Percentiles rank a stretch among this genome's conserved stretches.
Conservation (phyloP, 2,329 filamentous ascomycete species). For the Gnomoniopsis smithogilvyi region DNA sequence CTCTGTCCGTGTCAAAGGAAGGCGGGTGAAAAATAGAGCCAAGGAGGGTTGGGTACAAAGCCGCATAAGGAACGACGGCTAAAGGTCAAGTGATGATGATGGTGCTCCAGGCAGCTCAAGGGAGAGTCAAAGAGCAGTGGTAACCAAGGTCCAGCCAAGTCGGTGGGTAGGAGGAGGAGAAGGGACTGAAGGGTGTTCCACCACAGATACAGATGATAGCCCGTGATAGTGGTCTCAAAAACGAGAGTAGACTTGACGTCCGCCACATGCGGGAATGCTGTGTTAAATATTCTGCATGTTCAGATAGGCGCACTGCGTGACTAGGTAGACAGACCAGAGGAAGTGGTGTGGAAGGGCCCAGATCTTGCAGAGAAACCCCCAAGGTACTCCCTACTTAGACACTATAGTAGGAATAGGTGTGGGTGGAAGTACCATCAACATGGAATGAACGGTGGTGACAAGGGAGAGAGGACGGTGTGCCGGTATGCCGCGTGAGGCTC, state of each 20-base stretch:
- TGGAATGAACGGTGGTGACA: background rate
- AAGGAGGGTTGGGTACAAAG: constrained; percentile 12
- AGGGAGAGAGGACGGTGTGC: constrained; percentile 17
- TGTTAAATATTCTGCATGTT: constrained; percentile 17
- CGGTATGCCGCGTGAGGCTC: constrained; percentile 11
- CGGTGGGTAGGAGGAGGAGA: background rate
- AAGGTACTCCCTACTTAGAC: background rate
- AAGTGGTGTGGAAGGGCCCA: background rate
- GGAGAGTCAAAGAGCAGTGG: constrained; percentile 7
- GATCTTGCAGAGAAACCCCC: background rate
- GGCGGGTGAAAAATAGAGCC: constrained; percentile 13
- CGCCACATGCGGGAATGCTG: constrained; percentile 15
- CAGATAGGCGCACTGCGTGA: constrained; percentile 5
- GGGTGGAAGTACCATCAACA: background rate
- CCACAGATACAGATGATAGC: background rate
- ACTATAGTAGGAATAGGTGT: background rate
- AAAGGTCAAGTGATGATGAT: background rate
- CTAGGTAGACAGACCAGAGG: background rate
- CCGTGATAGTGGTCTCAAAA: background rate
- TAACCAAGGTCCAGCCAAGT: constrained; percentile 3
- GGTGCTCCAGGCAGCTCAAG: background rate
- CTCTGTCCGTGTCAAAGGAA: constrained; percentile 11
- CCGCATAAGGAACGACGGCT: constrained; percentile 31
- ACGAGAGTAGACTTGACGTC: constrained; percentile 3
- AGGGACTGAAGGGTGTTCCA: too few species aligned